Conservation (phyloP, 495 filamentous ascomycete species). For the Copromyces sp. region DNA sequence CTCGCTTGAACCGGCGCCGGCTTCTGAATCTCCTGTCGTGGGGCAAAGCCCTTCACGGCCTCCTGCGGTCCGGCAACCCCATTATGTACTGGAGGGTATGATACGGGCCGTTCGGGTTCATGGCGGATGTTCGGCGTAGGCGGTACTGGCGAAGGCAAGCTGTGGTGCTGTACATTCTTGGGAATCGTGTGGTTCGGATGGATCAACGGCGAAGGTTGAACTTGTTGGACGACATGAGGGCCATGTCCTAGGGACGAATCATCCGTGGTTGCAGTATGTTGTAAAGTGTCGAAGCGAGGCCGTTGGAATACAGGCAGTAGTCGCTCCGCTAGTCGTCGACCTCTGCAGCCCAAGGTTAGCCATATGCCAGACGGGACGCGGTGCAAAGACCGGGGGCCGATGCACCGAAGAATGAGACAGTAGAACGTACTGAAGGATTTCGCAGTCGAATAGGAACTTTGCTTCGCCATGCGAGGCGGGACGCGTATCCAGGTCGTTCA, state of each 20-base stretch:
- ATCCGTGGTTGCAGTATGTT: constrained; percentile 16
- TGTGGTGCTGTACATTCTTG: neutral
- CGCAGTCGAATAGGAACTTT: constrained; percentile 62
- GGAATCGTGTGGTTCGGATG: neutral
- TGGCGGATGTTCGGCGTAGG: constrained; percentile 9
- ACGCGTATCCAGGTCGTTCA: constrained; percentile 34
- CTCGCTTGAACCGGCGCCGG: neutral
- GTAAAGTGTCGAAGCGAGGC: constrained; percentile 31
- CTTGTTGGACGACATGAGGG: constrained; percentile 9
- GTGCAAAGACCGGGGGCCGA: constrained; percentile 11
- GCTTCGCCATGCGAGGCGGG: constrained; percentile 43
- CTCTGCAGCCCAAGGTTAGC: constrained; percentile 37
- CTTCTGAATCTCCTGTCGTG: neutral
- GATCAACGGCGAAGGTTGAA: neutral
- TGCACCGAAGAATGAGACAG: neutral
- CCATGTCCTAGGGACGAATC: constrained; percentile 17
- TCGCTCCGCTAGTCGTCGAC: constrained; percentile 58
- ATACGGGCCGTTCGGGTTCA: neutral
- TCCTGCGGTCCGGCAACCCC: neutral
- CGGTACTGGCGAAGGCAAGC: constrained; percentile 13
- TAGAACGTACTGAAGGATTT: constrained; percentile 62
- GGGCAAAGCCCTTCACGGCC: neutral
- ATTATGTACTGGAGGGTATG: neutral
- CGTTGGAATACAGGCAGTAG: constrained; percentile 52
- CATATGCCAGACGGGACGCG: constrained; percentile 5